Percentiles rank a stretch among this genome's conserved stretches.
Conservation (phyloP, 805 yeast species). For the Jamesozyma gamospora region DNA sequence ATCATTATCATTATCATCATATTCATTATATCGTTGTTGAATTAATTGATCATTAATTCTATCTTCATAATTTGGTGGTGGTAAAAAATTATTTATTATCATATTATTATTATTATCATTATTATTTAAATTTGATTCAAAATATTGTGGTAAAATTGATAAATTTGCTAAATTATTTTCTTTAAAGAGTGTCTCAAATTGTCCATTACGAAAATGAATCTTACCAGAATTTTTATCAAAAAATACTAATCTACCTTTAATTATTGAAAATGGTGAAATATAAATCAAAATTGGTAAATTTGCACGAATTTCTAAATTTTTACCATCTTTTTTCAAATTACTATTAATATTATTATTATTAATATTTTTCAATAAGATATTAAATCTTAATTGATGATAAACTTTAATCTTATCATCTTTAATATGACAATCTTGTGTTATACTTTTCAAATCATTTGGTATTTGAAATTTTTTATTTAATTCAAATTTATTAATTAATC, state of each 20-base stretch:
- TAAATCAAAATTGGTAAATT: constrained; percentile 67
- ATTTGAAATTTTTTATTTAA: constrained; percentile 47
- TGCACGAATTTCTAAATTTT: constrained; percentile 77
- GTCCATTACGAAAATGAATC: constrained; percentile 34
- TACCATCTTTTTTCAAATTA: constrained; percentile 23
- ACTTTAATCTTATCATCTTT: constrained; percentile 55
- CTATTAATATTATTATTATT: constrained; percentile 34
- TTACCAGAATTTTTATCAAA: constrained; percentile 31
- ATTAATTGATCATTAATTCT: constrained; percentile 20
- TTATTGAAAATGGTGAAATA: constrained; percentile 65
- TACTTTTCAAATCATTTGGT: constrained; percentile 59
- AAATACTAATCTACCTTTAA: constrained; percentile 34
- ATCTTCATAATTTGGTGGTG: constrained; percentile 69
- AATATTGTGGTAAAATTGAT: background rate
- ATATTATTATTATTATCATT: background rate
- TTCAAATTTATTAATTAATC: constrained; percentile 49
- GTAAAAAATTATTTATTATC: background rate
- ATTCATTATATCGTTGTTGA: too few relatives aligned
- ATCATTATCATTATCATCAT: too few relatives aligned
- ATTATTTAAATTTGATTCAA: background rate
- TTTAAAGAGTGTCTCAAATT: constrained; percentile 25
- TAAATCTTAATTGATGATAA: constrained; percentile 71
- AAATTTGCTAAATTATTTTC: background rate
- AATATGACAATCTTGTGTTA: constrained; percentile 78
- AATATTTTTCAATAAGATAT: constrained; percentile 43